Conservation (phyloP, 208 protist species). For the Acanthamoeba healyi region DNA sequence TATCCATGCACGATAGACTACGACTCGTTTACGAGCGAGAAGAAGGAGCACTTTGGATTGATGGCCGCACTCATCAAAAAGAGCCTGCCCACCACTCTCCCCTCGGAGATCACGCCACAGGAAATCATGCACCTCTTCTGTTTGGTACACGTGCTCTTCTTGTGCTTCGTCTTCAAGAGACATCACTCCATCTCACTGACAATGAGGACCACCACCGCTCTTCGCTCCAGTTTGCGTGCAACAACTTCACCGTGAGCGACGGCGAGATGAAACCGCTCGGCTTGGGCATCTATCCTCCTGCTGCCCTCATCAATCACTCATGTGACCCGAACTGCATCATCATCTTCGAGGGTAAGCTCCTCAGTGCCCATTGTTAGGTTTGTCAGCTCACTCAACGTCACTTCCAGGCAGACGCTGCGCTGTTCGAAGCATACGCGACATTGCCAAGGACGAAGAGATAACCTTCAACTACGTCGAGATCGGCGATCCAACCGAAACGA, state of each 20-base stretch:
- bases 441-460: not conserved
- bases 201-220: too few species aligned
- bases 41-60: conserved; percentile 54
- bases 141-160: not conserved
- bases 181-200: too few species aligned
- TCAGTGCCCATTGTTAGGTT: not conserved
- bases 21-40: not conserved
- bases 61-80: conserved; percentile 34
- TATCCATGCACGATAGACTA: too few species aligned
- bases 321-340: conserved; percentile 74
- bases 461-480: conserved; percentile 74
- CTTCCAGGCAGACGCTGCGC: not conserved
- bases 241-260: conserved; percentile 69
- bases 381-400: not conserved
- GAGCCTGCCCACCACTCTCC: not conserved
- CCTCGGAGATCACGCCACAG: not conserved
- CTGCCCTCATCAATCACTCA: conserved; percentile 77
- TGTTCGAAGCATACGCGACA: not conserved
- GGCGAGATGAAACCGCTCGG: conserved; percentile 68
- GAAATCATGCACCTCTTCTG: conserved; percentile 48
- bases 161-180: too few species aligned
- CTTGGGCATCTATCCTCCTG: conserved; percentile 73
- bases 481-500: conserved; percentile 43
- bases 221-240: conserved; percentile 68
- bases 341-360: conserved; percentile 53